These are phyloP conservation scores for Trichosporon sp. DNA, from an alignment of 1,284 basidiomycete species.

Conservation along the genomic window DNA sequence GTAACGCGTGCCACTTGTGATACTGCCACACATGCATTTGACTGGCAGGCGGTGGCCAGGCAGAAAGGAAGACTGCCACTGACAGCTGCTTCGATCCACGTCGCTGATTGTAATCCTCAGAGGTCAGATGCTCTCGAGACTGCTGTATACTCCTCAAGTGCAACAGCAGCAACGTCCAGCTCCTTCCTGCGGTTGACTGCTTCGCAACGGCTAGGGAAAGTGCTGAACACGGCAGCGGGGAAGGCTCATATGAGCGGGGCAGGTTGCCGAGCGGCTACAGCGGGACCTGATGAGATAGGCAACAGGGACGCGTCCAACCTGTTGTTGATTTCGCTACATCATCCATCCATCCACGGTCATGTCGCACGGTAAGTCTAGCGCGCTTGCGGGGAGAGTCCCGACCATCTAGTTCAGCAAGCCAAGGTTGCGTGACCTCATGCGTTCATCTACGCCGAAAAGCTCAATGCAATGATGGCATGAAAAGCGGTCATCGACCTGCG, in stretches of 20 bases:
- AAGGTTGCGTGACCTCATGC: no score
- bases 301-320: background rate
- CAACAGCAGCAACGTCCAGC: no score
- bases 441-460: no score
- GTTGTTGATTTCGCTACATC: constrained; percentile 4
- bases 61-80: background rate
- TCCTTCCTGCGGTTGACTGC: no score
- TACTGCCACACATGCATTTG: background rate
- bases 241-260: no score
- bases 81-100: background rate
- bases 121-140: background rate
- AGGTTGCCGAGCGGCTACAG: background rate
- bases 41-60: background rate
- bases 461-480: no score
- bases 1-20: background rate
- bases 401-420: no score
- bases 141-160: background rate
- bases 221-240: no score
- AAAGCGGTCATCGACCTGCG: no score
- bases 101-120: background rate
- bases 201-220: no score
- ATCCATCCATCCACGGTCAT: constrained; percentile 5
- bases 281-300: background rate
- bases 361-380: constrained; percentile 3
- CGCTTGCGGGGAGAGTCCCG: background rate